Base-by-base conservation (phyloP, 805 yeast genomes). In the Metschnikowia matae region DNA sequence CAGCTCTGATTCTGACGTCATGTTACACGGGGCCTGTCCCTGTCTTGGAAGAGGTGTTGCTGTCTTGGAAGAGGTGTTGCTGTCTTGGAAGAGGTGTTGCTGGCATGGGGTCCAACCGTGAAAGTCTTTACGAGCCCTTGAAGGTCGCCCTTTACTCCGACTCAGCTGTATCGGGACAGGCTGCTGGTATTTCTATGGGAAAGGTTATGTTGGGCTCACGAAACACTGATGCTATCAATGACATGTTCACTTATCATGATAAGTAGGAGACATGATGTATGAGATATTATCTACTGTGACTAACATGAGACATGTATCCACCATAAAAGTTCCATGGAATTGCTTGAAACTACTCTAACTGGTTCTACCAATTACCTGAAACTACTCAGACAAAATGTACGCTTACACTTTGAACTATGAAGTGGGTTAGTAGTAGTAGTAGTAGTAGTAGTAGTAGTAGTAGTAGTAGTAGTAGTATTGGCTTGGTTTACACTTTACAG, bases 171-270 rank as follows among this genome's bases (percentile, higher is more conserved):
- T 88, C 97, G 6, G 96, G 97, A 55, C 96, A 91, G 65, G 96
- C 97, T 41, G 96, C 98, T 29, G 97, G 96, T 41, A 75, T 92
- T 57, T 89, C 94, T 34, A 90, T 94, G 94, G 99, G 99, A 54
- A 79, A 94, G 57, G 89, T 89, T 13, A 89, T 89, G 96, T 79
- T 92, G 52, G 99, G 99, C 21, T 84, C 96, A 4, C 95, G 94
- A 50, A 75, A 84, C 56, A 80, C 81, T 56, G 71, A 73, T 37
- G 89, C 88, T 7, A 69, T 76, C 40, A 77, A 79, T 50, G 97
- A 90, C 63, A 87, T 94, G 96, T 73, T 88, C 48, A 80, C 87
- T 2, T 92, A 90, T 68, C n/a, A n/a, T n/a, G n/a, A n/a, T n/a
- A n/a, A n/a, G n/a, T n/a, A n/a, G n/a, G n/a, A n/a, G n/a, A n/a